A percentile compares a stretch with the other conserved stretches of the same genome.
Evolutionary conservation across 805 yeast genomes (phyloP).

Genomic region (Priceomyces haplophilus): DNA sequence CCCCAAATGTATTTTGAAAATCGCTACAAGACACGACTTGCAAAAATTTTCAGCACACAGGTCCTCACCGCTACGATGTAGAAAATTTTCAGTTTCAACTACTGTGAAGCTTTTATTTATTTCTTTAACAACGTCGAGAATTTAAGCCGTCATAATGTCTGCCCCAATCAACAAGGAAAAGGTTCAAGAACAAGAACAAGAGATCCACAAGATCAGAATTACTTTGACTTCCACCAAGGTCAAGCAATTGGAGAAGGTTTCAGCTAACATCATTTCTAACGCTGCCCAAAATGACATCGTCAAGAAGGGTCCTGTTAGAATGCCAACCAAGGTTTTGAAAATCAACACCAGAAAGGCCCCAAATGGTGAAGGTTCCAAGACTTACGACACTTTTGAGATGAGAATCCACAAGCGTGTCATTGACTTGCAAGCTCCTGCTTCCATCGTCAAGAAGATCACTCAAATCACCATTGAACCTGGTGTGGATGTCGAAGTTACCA

Average conservation of each 20-base stretch:
- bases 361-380: conserved; percentile 99
- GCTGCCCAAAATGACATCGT: conserved; percentile 78
- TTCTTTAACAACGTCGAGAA: conserved; percentile 37
- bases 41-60: conserved; percentile 2
- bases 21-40: background rate
- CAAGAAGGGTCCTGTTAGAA: conserved; percentile 99
- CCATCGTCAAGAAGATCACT: conserved; percentile 90
- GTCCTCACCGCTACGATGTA: background rate
- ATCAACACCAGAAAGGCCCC: conserved; percentile 99
- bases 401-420: conserved; percentile 99
- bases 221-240: conserved; percentile 98
- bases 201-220: conserved; percentile 96
- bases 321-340: conserved; percentile 98
- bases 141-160: conserved; percentile 53
- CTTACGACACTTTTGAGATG: conserved; percentile 99
- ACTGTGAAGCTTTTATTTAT: conserved; percentile 1
- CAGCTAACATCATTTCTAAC: conserved; percentile 82
- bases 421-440: conserved; percentile 96
- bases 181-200: conserved; percentile 78
- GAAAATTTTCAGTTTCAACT: conserved; percentile 3
- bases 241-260: conserved; percentile 95
- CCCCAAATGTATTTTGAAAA: background rate
- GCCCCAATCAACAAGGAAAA: conserved; percentile 79
- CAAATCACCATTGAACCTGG: conserved; percentile 98
- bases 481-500: conserved; percentile 95